Evolutionary conservation across 768 basidiomycete genomes (phyloP).

Genomic region (Lentinula sp.): DNA sequence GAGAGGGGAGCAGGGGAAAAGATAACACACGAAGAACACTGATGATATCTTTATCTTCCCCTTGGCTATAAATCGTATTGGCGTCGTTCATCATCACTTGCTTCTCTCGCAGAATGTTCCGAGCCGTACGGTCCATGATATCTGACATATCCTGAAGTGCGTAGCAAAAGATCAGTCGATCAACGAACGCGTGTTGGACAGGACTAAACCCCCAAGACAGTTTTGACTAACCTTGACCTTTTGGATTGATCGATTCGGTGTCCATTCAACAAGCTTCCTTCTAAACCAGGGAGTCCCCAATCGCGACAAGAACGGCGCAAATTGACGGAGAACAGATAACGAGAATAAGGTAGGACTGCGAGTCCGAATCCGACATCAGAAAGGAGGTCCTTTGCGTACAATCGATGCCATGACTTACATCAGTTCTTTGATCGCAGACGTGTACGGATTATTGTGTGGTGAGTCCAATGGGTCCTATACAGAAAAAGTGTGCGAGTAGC

Average conservation of each 20-base stretch:
- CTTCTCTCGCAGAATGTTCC: constrained; percentile 32
- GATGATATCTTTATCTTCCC: constrained; percentile 38
- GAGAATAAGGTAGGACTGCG: constrained; percentile 39
- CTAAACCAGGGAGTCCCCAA: constrained; percentile 37
- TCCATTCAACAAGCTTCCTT: constrained; percentile 34
- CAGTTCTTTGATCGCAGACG: constrained; percentile 36
- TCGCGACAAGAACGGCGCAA: constrained; percentile 36
- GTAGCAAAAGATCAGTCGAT: neutral
- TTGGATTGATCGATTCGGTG: constrained; percentile 31
- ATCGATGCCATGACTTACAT: constrained; percentile 24
- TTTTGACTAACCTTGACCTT: constrained; percentile 23
- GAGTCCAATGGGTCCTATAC: constrained; percentile 32
- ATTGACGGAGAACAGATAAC: constrained; percentile 37
- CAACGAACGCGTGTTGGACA: no score
- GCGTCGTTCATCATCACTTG: constrained; percentile 18
- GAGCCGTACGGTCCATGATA: constrained; percentile 37
- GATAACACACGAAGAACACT: constrained; percentile 33
- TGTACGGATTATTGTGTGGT: constrained; percentile 35
- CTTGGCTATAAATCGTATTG: neutral
- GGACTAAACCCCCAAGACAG: neutral
- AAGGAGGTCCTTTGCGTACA: neutral
- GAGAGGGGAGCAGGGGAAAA: neutral
- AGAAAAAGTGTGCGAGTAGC: neutral
- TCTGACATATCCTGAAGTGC: constrained; percentile 31
- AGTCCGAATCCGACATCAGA: neutral